A percentile compares a stretch with the other conserved stretches of the same genome.
Conservation (phyloP, 768 basidiomycete genomes). For the Podaxis sp. region DNA sequence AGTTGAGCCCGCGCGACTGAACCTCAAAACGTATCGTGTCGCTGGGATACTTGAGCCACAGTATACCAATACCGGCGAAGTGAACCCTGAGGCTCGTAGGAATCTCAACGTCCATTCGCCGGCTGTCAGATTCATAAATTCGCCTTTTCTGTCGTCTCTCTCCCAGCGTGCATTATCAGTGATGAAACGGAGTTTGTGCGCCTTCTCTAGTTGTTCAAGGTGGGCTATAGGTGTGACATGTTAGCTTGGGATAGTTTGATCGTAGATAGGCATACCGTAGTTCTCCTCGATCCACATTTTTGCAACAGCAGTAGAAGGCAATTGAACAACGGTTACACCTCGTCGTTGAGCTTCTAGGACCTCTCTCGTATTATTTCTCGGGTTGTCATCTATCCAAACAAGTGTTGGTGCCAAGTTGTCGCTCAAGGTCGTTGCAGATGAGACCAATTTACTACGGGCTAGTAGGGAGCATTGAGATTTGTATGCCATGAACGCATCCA, state of each 20-base stretch:
- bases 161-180: slow-evolving; percentile 29
- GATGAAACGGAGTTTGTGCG: slow-evolving; percentile 25
- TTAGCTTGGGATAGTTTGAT: neutral
- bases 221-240: slow-evolving; percentile 16
- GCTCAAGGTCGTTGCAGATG: neutral
- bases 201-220: slow-evolving; percentile 22
- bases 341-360: slow-evolving; percentile 16
- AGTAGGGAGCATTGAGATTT: neutral
- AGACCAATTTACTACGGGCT: neutral
- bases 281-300: slow-evolving; percentile 28
- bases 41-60: slow-evolving; percentile 15
- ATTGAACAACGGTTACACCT: slow-evolving; percentile 23
- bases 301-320: slow-evolving; percentile 26
- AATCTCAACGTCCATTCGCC: slow-evolving; percentile 26
- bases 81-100: slow-evolving; percentile 21
- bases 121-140: slow-evolving; percentile 21
- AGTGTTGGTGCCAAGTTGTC: slow-evolving; percentile 18
- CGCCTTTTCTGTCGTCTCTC: neutral
- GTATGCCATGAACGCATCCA: neutral
- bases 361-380: slow-evolving; percentile 17
- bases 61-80: slow-evolving; percentile 24
- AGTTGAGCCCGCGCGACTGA: slow-evolving; percentile 23
- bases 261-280: slow-evolving; percentile 17
- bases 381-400: slow-evolving; percentile 29
- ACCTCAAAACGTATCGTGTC: slow-evolving; percentile 22